Conservation (phyloP, 805 yeast genomes). For the Sugiyamaella floridensis region DNA sequence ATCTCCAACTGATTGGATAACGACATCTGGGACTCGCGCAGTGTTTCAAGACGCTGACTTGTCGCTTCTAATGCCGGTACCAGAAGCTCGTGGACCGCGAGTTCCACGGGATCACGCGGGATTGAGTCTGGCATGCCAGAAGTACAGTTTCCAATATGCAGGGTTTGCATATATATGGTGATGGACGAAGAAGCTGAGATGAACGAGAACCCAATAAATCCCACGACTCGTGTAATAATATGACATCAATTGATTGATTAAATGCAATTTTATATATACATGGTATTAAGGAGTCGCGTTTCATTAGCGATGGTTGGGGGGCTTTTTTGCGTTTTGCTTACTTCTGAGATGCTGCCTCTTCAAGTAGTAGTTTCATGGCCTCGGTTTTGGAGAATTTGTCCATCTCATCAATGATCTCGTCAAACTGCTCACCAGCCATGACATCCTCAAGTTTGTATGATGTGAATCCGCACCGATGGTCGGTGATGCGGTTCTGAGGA, state of each 20-base stretch:
- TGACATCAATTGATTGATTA: too few relatives aligned
- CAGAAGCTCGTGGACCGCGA: slow-evolving; percentile 12
- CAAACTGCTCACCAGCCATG: slow-evolving; percentile 53
- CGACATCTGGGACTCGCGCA: slow-evolving; percentile 22
- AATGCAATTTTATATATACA: too few relatives aligned
- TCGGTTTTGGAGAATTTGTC: slow-evolving; percentile 41
- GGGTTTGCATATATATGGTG: too few relatives aligned
- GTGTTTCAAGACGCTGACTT: slow-evolving; percentile 16
- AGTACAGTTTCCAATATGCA: neutral
- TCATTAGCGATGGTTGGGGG: too few relatives aligned
- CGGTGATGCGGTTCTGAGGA: slow-evolving; percentile 89
- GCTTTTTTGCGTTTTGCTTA: too few relatives aligned
- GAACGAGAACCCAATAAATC: too few relatives aligned
- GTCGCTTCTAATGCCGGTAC: slow-evolving; percentile 19
- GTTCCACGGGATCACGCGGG: slow-evolving; percentile 12
- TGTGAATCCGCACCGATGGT: slow-evolving; percentile 80
- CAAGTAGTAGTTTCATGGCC: slow-evolving; percentile 36
- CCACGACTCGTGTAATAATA: too few relatives aligned
- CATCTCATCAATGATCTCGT: slow-evolving; percentile 48
- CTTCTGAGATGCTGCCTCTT: neutral
- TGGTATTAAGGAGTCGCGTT: too few relatives aligned
- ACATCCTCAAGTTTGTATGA: slow-evolving; percentile 68
- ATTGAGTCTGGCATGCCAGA: slow-evolving; percentile 1
- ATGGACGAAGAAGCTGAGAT: too few relatives aligned
- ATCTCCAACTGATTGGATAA: slow-evolving; percentile 17